These are phyloP conservation scores for Penicillium polonicum DNA, from an alignment of 2,329 filamentous ascomycete species.

Conservation along the genomic window DNA sequence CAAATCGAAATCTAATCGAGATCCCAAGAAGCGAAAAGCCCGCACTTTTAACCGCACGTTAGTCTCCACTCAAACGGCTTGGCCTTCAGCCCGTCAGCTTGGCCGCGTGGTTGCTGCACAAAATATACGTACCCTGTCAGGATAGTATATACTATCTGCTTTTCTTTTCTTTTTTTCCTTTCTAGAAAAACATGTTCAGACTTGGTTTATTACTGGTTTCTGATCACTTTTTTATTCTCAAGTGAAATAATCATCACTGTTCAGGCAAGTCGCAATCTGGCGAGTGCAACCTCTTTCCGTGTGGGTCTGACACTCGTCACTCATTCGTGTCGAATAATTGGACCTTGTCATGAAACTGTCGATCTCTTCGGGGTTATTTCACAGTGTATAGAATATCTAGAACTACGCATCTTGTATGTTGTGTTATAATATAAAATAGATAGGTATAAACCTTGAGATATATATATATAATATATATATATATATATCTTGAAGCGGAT, in stretches of 20 bases:
- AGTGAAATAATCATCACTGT: slow-evolving; percentile 1
- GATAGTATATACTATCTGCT: neutral
- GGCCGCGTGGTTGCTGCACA: neutral
- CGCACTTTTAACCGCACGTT: neutral
- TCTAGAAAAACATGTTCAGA: neutral
- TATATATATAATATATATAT: no score
- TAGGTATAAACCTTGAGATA: neutral
- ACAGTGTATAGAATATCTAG: neutral
- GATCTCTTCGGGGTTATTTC: neutral
- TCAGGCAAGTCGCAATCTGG: neutral
- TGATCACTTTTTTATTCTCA: neutral
- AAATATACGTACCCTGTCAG: neutral
- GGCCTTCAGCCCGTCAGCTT: slow-evolving; percentile 4
- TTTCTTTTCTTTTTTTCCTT: neutral
- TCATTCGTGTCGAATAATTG: neutral
- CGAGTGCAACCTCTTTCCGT: slow-evolving; percentile 7
- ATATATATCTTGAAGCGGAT: neutral
- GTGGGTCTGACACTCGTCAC: slow-evolving; percentile 9
- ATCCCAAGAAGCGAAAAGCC: slow-evolving; percentile 1
- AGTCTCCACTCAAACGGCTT: slow-evolving; percentile 5
- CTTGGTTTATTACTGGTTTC: neutral
- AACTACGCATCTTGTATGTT: neutral
- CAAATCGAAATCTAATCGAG: neutral
- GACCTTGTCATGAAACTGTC: neutral
- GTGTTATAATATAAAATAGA: neutral